These are phyloP conservation scores for Triticum dicoccoides DNA, from an alignment of 176 grass and related monocot genomes.

Conservation along the genomic window DNA sequence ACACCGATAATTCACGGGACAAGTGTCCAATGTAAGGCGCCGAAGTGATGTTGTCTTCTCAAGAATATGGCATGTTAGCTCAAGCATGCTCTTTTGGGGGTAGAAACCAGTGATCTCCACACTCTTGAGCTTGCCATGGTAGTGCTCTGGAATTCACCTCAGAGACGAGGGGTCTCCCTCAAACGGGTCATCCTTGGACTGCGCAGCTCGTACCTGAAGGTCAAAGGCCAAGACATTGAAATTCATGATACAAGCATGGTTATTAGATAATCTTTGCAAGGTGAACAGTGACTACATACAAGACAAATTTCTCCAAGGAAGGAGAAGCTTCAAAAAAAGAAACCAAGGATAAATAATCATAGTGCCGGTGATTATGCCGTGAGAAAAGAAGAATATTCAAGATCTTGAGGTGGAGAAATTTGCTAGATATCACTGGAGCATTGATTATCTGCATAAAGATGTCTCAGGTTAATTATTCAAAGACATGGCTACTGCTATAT, in stretches of 20 bases:
- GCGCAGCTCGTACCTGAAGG: background rate
- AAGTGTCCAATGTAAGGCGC: background rate
- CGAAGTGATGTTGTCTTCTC: background rate
- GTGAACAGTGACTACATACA: background rate
- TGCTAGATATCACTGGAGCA: background rate
- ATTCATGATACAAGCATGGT: background rate
- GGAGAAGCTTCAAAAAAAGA: constrained; percentile 9
- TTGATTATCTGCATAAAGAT: background rate
- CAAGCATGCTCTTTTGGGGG: constrained; percentile 8
- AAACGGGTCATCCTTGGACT: background rate
- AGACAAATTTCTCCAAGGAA: background rate
- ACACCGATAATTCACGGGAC: background rate
- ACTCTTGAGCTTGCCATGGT: background rate
- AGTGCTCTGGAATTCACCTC: background rate
- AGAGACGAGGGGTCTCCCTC: background rate
- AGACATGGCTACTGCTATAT: background rate
- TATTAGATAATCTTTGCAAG: background rate
- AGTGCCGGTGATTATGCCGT: background rate
- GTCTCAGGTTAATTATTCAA: background rate
- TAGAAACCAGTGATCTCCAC: background rate
- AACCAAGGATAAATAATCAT: constrained; percentile 13
- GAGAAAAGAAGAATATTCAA: background rate
- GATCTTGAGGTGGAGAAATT: constrained; percentile 8
- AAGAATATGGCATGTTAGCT: background rate
- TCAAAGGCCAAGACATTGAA: background rate